phyloP scores from a whole-genome alignment of 495 filamentous ascomycete species.

The Aspergillus haitiensis region DNA sequence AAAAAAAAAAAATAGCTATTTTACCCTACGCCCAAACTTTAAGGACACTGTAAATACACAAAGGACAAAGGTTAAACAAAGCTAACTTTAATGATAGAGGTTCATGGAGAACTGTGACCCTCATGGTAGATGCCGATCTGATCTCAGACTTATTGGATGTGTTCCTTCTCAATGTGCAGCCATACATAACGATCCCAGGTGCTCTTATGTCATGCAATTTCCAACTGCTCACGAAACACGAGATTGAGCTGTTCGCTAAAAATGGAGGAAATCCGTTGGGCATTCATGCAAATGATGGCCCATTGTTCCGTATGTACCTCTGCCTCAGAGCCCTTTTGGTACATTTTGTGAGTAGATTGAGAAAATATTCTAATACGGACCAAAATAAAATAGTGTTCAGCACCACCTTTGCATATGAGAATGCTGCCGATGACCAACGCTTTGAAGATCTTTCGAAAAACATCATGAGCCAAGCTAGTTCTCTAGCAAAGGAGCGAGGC shows the following conservation, averaged over 20 bases:
- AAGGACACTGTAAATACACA: neutral
- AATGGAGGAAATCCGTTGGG: neutral
- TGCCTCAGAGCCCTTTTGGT: neutral
- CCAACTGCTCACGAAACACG: neutral
- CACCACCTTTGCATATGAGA: neutral
- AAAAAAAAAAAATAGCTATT: neutral
- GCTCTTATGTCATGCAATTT: neutral
- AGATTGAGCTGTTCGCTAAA: neutral
- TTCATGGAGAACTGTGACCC: constrained; percentile 1
- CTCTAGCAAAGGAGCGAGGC: neutral
- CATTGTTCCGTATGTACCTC: neutral
- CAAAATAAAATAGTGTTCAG: neutral
- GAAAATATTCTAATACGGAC: neutral
- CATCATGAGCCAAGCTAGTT: neutral
- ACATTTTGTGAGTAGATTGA: neutral
- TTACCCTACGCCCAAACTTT: neutral
- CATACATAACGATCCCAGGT: neutral
- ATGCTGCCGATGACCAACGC: neutral
- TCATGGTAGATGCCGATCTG: constrained; percentile 1
- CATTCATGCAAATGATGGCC: neutral
- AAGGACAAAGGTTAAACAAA: neutral
- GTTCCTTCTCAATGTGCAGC: neutral
- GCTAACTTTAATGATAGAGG: neutral
- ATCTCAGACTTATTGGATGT: neutral
- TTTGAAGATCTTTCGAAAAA: neutral